Evolutionary conservation across 1,284 basidiomycete species (phyloP).

Genomic region (Trichosporon faecale): DNA sequence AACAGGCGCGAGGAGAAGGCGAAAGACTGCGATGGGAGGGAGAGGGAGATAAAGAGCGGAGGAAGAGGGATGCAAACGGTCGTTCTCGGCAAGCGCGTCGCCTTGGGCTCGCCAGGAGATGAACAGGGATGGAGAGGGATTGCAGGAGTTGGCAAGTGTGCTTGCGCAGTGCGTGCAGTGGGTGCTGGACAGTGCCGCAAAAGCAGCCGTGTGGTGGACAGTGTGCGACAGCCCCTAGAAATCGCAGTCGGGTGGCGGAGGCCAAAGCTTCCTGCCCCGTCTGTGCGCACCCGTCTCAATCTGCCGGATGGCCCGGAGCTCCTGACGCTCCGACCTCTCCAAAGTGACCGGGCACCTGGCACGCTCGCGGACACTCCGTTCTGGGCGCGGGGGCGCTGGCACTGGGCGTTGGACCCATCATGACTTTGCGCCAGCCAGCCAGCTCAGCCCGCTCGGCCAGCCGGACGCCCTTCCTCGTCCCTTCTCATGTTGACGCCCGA

Average conservation of each 20-base stretch:
- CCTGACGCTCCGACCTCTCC: not conserved
- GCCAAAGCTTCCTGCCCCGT: constrained; percentile 8
- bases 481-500: not conserved
- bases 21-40: not conserved
- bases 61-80: not conserved
- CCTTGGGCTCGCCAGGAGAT: not conserved
- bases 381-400: not conserved
- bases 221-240: not conserved
- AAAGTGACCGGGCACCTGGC: not conserved
- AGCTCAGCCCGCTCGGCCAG: not conserved
- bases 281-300: constrained; percentile 7
- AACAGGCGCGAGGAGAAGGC: not conserved
- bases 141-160: not conserved
- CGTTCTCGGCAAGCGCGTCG: not conserved
- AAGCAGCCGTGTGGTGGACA: not conserved
- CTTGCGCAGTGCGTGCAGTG: not conserved
- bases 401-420: not conserved
- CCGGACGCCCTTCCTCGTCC: not conserved
- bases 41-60: not conserved
- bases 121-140: not conserved
- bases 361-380: not conserved
- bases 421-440: not conserved
- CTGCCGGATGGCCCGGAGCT: constrained; percentile 3
- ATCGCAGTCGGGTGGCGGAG: constrained; percentile 4
- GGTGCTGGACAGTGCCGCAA: not conserved